Conservation (phyloP, 1,284 basidiomycete genomes). For the Pseudozyma thailandica region DNA sequence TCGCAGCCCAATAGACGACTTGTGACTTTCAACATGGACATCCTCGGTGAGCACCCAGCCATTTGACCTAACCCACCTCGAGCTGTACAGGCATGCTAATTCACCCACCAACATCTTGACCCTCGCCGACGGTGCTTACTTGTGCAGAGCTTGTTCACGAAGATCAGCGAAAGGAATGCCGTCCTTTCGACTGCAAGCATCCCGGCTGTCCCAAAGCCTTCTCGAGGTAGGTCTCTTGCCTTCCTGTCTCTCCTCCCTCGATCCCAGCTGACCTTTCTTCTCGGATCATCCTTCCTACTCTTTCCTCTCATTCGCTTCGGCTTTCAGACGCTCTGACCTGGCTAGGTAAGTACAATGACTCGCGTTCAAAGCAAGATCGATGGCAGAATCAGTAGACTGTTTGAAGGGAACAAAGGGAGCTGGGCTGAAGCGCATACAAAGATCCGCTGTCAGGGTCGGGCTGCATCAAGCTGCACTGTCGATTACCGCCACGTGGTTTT, state of each 20-base stretch:
- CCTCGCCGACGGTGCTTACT: neutral
- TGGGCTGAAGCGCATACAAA: conserved; percentile 4
- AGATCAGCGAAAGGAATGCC: conserved; percentile 51
- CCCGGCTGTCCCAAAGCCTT: conserved; percentile 59
- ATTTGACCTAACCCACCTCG: neutral
- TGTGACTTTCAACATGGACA: conserved; percentile 41
- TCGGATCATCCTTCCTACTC: neutral
- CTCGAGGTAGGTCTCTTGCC: conserved; percentile 36
- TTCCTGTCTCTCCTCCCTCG: too few relatives aligned
- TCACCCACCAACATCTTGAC: neutral
- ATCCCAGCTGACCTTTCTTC: neutral
- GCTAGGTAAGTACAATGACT: conserved; percentile 41
- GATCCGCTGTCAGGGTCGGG: conserved; percentile 8
- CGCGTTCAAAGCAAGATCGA: neutral
- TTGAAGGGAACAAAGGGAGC: conserved; percentile 8
- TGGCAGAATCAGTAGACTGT: neutral
- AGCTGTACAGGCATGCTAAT: neutral
- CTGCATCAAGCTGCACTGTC: conserved; percentile 11
- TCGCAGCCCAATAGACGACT: neutral
- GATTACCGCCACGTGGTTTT: conserved; percentile 30
- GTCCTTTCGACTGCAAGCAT: conserved; percentile 52
- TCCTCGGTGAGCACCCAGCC: conserved; percentile 38
- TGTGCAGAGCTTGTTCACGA: conserved; percentile 57
- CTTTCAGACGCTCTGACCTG: conserved; percentile 50
- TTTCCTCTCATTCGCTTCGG: neutral